Base-by-base conservation (phyloP, 805 yeast genomes). In the Zygotorulaspora florentina region DNA sequence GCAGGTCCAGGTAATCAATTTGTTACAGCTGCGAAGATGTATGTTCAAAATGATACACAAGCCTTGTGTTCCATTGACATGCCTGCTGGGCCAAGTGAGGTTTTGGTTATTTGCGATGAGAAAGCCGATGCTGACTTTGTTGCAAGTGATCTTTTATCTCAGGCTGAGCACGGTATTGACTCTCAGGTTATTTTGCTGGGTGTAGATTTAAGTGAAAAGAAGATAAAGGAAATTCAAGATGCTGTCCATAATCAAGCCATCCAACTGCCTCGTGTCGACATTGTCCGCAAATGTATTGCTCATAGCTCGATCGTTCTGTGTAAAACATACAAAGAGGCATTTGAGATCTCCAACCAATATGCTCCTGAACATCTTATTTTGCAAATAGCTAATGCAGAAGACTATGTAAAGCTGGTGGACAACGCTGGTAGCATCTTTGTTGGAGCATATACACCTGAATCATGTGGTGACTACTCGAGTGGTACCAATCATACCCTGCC, bases 81-180 rank as follows among this genome's bases (percentile, higher is more conserved):
- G 98, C 99, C 99, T 40, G 99, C 99, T 20, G 99, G 99, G 8
- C 99, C 99, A 25, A 86, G 96, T 42, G 99, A 93, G 70, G 99
- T 93, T 18, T 74, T 93, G 48, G 99, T 91, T n/a, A 74, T 93
- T 57, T 96, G 96, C 39, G 99, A 93, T 65, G 78, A 74, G 48
- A 62, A 76, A 38, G 87, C 97, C 10, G 96, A 89, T 68, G 91
- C 95, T 18, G 96, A 89, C 60, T 93, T 87, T 67, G 99, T 93
- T 26, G 99, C 97, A n/a, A 80, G 89, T 53, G 99, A 93, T 66
- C 75, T 93, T 62, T 74, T 93, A 48, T 90, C 98, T 0, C 99
- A 93, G 71, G 99, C 99, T 25, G 99, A 93, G 72, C 99, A 93
- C 66, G 99, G 99, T 55, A 79, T 90, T 47, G 99, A 93, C 67